These are phyloP conservation scores for Talaromyces trachyspermus DNA, from an alignment of 495 filamentous ascomycete genomes.

Conservation along the genomic window DNA sequence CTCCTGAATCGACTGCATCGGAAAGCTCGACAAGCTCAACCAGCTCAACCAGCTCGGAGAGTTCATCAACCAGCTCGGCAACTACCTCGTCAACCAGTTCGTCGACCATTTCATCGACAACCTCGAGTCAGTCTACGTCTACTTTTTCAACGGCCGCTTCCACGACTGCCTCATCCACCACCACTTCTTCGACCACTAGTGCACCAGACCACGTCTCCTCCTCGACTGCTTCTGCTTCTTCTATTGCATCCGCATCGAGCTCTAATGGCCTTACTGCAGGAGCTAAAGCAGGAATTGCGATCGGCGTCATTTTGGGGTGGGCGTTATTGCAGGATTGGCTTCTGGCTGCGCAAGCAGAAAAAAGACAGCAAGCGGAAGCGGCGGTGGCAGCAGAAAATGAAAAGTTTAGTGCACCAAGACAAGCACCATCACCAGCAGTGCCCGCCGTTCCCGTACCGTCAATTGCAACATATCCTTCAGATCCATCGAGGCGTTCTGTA, in stretches of 20 bases:
- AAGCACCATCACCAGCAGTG: constrained; percentile 23
- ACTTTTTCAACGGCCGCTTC: constrained; percentile 16
- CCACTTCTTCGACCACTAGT: constrained; percentile 17
- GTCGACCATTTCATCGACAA: constrained; percentile 18
- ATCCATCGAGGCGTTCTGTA: constrained; percentile 37
- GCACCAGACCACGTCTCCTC: constrained; percentile 12
- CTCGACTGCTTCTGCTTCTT: constrained; percentile 14
- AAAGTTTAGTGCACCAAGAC: constrained; percentile 32
- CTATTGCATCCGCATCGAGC: constrained; percentile 14
- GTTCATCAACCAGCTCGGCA: too few species aligned
- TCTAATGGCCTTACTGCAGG: constrained; percentile 51
- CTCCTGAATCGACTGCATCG: too few species aligned
- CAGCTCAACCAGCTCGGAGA: too few species aligned
- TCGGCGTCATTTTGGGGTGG: constrained; percentile 66
- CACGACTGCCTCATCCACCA: constrained; percentile 14
- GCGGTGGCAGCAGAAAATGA: constrained; percentile 55
- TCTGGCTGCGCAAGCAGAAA: constrained; percentile 59
- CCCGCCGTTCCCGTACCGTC: constrained; percentile 35
- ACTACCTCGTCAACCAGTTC: constrained; percentile 12
- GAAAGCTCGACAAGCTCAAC: too few species aligned
- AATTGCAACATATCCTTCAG: constrained; percentile 28
- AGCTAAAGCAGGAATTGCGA: constrained; percentile 75
- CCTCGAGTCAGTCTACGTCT: constrained; percentile 16
- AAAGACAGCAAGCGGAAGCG: constrained; percentile 39
- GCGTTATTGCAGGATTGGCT: constrained; percentile 52